Conservation (phyloP, 768 basidiomycete genomes). For the Suillus cothurnatus region DNA sequence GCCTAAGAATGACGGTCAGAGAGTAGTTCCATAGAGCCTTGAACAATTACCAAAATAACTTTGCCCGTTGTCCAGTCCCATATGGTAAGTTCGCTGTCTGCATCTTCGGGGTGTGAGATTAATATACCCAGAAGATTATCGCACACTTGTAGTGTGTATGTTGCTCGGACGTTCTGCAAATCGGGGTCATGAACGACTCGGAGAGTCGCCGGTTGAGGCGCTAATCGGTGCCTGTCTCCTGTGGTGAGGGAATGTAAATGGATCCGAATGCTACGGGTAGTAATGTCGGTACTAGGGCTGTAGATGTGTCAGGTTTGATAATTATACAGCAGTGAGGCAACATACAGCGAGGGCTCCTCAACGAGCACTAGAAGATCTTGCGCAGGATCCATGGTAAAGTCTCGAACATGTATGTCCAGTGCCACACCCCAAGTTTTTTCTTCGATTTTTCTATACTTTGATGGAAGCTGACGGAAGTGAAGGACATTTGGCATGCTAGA, state of each 20-base stretch:
- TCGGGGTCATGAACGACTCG: constrained; percentile 23
- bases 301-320: not conserved
- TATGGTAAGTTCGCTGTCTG: constrained; percentile 50
- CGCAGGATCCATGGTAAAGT: constrained; percentile 66
- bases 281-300: constrained; percentile 9
- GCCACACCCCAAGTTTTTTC: constrained; percentile 47
- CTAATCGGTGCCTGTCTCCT: constrained; percentile 48
- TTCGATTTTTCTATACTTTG: constrained; percentile 47
- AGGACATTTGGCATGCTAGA: constrained; percentile 31
- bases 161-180: constrained; percentile 22
- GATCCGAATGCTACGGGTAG: constrained; percentile 24
- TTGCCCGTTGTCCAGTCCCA: constrained; percentile 71
- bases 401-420: constrained; percentile 43
- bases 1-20: constrained; percentile 15
- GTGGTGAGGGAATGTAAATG: constrained; percentile 50
- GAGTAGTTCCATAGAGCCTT: constrained; percentile 1
- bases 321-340: constrained; percentile 10
- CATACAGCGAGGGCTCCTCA: constrained; percentile 41
- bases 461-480: constrained; percentile 52
- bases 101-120: constrained; percentile 36
- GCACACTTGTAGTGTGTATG: constrained; percentile 58
- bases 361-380: constrained; percentile 64
- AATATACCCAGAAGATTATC: constrained; percentile 54
- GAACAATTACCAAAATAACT: constrained; percentile 43
- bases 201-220: constrained; percentile 38